These are phyloP conservation scores for Naumovozyma baii DNA, from an alignment of 805 yeast species.

Conservation along the genomic window DNA sequence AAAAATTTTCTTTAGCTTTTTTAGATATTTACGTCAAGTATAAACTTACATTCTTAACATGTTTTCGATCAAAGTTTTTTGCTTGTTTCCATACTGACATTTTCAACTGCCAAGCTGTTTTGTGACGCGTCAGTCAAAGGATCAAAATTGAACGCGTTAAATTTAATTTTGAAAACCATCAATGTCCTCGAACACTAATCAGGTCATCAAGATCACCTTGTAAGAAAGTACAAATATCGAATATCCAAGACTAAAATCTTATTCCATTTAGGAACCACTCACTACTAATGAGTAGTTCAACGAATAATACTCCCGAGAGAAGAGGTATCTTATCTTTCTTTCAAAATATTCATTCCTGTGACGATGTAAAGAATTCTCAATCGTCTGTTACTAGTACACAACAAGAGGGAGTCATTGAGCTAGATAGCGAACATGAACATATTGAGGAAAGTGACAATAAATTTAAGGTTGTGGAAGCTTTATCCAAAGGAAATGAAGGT, in stretches of 20 bases:
- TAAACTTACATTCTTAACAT: no score
- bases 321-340: slow-evolving; percentile 22
- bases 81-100: neutral
- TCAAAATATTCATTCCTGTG: slow-evolving; percentile 5
- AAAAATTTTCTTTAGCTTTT: no score
- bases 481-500: no score
- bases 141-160: neutral
- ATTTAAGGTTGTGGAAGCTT: neutral
- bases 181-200: neutral
- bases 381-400: neutral
- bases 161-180: neutral
- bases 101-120: neutral
- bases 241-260: no score
- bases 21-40: no score
- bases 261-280: no score
- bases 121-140: neutral
- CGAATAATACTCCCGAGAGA: slow-evolving; percentile 5
- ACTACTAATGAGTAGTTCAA: neutral
- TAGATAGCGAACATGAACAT: neutral
- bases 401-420: slow-evolving; percentile 1
- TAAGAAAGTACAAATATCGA: no score
- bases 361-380: neutral
- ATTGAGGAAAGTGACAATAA: neutral
- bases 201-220: no score
- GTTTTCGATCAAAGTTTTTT: no score